Evolutionary conservation across 495 filamentous ascomycete species (phyloP), one percentile per base, ranked within the genome.

Genomic region (Melanomma pulvis-pyrius): DNA sequence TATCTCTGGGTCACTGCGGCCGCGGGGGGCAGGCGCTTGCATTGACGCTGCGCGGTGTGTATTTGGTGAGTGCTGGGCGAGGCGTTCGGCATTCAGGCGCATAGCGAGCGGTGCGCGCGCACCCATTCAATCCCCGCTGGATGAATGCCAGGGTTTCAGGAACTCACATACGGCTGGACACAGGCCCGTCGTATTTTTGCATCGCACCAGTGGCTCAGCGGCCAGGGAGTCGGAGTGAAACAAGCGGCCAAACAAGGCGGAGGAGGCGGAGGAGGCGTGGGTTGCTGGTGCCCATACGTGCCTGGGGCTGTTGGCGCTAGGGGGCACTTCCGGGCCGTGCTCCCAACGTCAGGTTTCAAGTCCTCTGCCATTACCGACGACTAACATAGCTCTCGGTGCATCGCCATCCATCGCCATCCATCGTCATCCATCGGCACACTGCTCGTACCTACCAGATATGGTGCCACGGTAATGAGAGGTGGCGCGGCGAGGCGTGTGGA

Each of bases 131-230:
- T 59, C 25, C 13, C n/a, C 12, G 36, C 24, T 41, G 56, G 56
- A 24, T 59, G 48, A 59, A 47, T 47, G 56, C 41, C 29, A 59
- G 56, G 34, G 56, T 59, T 59, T 59, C 56, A 59, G 53, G 53
- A 15, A 32, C 22, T 24, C 12, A 24, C 22, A 36, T 21, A 25
- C 56, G 25, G 24, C 12, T 25, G 21, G 22, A 34, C 19, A 19
- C 36, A 25, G 48, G 48, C 26, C 48, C 11, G 48, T 29, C 19
- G 21, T 1, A 9, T 2, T n/a, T 12, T n/a, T 17, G 13, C 39
- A 44, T 6, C 39, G 39, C n/a, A n/a, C 39, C 39, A 12, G 17
- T 44, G 39, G 39, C 39, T 44, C 39, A 44, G 9, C 39, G 2
- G 39, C 39, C n/a, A 11, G 17, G 9, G 8, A 44, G 39, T n/a